Percentiles rank a stretch among this genome's conserved stretches.
phyloP scores from a whole-genome alignment of 129 eudicot species.

The Ambrosia artemisiifolia region DNA sequence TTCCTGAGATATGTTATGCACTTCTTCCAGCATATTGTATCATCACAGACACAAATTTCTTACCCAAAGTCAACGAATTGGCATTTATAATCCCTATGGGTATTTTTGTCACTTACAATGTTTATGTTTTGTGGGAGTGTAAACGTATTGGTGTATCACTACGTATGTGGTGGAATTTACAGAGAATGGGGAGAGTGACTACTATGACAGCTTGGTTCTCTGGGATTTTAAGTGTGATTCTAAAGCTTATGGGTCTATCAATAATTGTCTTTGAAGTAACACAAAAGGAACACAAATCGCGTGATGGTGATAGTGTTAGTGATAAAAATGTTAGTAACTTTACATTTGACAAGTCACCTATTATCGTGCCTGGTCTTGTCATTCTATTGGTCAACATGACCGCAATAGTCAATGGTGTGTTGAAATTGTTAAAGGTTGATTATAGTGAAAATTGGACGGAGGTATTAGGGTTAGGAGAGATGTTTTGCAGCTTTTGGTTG shows the following conservation, averaged over 20 bases:
- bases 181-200: conserved; percentile 38
- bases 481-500: conserved; percentile 30
- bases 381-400: conserved; percentile 5
- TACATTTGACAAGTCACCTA: conserved; percentile 11
- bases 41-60: conserved; percentile 32
- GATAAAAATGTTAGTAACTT: conserved; percentile 29
- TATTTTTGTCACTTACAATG: conserved; percentile 17
- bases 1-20: conserved; percentile 43
- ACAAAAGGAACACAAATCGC: conserved; percentile 31
- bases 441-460: not conserved
- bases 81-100: conserved; percentile 29
- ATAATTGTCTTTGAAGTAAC: conserved; percentile 43
- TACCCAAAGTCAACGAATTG: conserved; percentile 39
- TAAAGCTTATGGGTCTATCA: conserved; percentile 44
- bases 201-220: conserved; percentile 39
- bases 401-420: conserved; percentile 26
- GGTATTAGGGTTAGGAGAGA: not conserved
- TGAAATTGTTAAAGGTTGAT: conserved; percentile 1
- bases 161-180: conserved; percentile 60
- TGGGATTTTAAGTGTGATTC: conserved; percentile 25
- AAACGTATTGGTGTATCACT: conserved; percentile 18
- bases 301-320: not conserved
- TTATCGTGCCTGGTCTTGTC: too few species aligned
- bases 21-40: conserved; percentile 46
- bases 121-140: too few species aligned